A percentile compares a stretch with the other conserved stretches of the same genome.
Conservation (phyloP, 2,329 filamentous ascomycete genomes). For the Lecanicillium sp. region DNA sequence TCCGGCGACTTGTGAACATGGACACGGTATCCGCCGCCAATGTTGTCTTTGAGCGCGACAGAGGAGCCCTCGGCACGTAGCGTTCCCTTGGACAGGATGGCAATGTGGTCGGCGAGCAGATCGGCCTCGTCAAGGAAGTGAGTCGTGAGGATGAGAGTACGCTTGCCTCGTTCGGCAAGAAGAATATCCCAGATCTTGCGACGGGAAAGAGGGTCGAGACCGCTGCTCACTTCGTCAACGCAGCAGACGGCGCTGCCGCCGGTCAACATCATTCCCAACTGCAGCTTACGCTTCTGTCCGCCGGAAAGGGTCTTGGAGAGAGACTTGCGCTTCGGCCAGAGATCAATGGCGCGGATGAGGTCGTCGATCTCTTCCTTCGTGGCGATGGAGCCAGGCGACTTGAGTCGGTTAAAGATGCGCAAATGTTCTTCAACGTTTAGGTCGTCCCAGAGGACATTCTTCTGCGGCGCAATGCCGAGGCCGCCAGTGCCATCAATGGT, state of each 20-base stretch:
- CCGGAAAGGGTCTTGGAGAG: constrained; percentile 73
- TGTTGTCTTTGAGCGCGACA: constrained; percentile 72
- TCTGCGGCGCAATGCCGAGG: constrained; percentile 82
- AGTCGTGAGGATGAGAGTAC: constrained; percentile 83
- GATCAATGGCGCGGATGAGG: constrained; percentile 64
- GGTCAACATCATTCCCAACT: constrained; percentile 91
- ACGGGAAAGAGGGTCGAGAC: constrained; percentile 77
- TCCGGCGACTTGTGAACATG: constrained; percentile 57
- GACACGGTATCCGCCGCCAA: constrained; percentile 80
- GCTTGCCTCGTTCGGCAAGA: constrained; percentile 69
- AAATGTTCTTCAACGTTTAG: constrained; percentile 83
- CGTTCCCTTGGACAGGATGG: constrained; percentile 76
- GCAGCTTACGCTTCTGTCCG: constrained; percentile 86
- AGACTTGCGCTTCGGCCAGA: constrained; percentile 65
- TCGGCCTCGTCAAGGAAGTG: constrained; percentile 95
- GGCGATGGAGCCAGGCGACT: constrained; percentile 52
- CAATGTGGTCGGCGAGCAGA: constrained; percentile 80
- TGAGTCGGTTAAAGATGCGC: constrained; percentile 74
- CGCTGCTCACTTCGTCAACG: constrained; percentile 84
- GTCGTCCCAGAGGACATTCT: constrained; percentile 90
- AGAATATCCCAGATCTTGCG: constrained; percentile 94
- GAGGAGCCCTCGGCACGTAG: constrained; percentile 78
- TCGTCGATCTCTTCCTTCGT: constrained; percentile 50
- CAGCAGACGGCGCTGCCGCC: constrained; percentile 84
- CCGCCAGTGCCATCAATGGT: constrained; percentile 70